These are phyloP conservation scores for Epichloe aotearoae DNA, from an alignment of 2,329 filamentous ascomycete genomes.

Conservation along the genomic window DNA sequence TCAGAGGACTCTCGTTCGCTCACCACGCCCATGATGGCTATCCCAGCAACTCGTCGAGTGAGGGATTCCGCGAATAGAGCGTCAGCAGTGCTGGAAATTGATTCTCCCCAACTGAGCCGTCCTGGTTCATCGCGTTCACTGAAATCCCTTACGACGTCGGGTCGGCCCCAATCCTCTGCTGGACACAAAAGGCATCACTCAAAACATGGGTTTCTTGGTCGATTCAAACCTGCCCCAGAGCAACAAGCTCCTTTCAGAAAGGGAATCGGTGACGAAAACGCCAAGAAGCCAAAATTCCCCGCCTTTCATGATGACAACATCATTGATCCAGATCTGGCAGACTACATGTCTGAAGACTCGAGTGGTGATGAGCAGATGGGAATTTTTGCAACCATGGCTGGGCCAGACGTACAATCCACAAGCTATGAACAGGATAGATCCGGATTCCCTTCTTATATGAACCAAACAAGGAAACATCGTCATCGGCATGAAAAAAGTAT, in stretches of 20 bases:
- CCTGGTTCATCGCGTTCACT: slow-evolving; percentile 89
- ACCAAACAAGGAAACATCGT: slow-evolving; percentile 62
- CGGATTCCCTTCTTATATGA: slow-evolving; percentile 59
- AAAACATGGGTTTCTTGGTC: slow-evolving; percentile 68
- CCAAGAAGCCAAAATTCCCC: slow-evolving; percentile 55
- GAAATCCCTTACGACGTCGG: slow-evolving; percentile 54
- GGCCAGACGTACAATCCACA: slow-evolving; percentile 47
- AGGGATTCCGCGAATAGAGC: slow-evolving; percentile 65
- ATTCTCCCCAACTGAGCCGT: slow-evolving; percentile 68
- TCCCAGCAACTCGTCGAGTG: slow-evolving; percentile 49
- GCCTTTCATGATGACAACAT: slow-evolving; percentile 99
- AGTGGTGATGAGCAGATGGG: slow-evolving; percentile 87
- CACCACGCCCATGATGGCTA: slow-evolving; percentile 60
- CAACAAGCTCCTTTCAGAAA: slow-evolving; percentile 83
- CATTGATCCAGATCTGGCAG: slow-evolving; percentile 89
- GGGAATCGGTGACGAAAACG: slow-evolving; percentile 50
- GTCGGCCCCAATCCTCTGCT: slow-evolving; percentile 58
- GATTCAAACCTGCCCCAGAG: slow-evolving; percentile 55
- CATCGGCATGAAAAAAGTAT: slow-evolving; percentile 61
- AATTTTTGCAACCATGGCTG: slow-evolving; percentile 67
- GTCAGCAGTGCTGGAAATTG: slow-evolving; percentile 83
- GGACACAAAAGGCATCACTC: slow-evolving; percentile 81
- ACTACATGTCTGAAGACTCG: slow-evolving; percentile 91
- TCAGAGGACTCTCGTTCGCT: slow-evolving; percentile 38
- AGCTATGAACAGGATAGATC: slow-evolving; percentile 63